Base-by-base conservation (phyloP, 352 stramenopile species). In the Phytophthora nicotianae region DNA sequence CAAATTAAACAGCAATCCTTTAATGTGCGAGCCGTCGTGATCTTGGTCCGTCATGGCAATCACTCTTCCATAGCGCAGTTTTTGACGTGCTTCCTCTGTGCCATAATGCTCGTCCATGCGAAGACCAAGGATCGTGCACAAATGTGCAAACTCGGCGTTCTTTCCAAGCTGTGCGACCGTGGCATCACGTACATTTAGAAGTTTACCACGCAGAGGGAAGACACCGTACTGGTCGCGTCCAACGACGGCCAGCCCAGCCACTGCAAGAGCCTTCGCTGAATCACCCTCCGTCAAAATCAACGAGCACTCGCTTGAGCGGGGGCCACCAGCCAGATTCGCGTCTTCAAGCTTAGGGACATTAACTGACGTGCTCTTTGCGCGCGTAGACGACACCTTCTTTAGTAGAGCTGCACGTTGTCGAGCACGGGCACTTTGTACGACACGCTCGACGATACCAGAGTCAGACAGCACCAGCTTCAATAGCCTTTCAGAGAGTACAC, bases 11-110 rank as follows among this genome's bases (percentile, higher is more conserved):
- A 98, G 68, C 21, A 99, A 76, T 2, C 96, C 98, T 76, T 99
- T 99, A 84, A 99, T 99, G 77, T 99, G 98, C 33, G 88, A 98
- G 9, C 98, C 96, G 53, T 98, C 95, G 58, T 98, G 95, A 79
- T 99, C 98, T 83, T 99, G 98, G 86, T 99, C 98, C 6, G 98
- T 98, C 98, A 99, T 99, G 65, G 99, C 98, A 75, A 99, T 96
- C 32, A 99, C 79, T 58, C 98, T 97, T n/a, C 98, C 98, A 65
- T 99, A 99, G 19, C 98, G 93, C 38, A 99, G 81, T 24, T 84
- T 87, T 58, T 79, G 60, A 13, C 84, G 74, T 57, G 98, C 97
- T 49, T 98, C 93, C 24, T 89, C 85, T 50, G 83, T 93, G 53
- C 91, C 81, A 80, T 99, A 99, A 10, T 78, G 81, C 20, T 91